Base-by-base conservation (phyloP, 257 asterid species). In the Linderniella brevidens region DNA sequence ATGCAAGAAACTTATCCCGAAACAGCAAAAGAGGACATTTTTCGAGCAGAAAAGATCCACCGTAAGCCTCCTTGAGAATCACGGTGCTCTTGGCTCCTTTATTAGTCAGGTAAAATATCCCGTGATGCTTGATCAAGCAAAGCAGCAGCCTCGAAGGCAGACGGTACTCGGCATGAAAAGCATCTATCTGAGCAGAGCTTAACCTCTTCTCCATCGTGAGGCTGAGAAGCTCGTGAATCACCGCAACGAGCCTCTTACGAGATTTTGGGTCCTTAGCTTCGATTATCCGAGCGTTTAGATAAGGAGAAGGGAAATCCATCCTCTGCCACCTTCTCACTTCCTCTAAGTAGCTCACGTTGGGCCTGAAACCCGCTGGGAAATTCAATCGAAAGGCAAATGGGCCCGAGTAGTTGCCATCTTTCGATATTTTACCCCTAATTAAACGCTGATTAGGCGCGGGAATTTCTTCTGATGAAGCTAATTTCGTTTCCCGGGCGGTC, bases 251-350 rank as follows among this genome's bases (percentile, higher is more conserved):
- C 58, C 98, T 64, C 67, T 88, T 88, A 39, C 86, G 75, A 53
- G 92, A 76, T 68, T 76, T 88, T 4, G 83, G 78, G 49, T 88
- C 94, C 11, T 67, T 65, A 14, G 66, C 65, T 54, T 88, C 92
- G 36, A 88, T 55, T 50, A 67, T 66, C 72, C 82, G 78, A 0
- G 93, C 82, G 36, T 88, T 85, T 78, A 84, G 68, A 67, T 84
- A 88, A 5, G 98, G 98, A 55, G 98, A 88, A 35, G 98, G 96
- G 64, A 85, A 78, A 18, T 81, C 94, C 94, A 88, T 35, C 65
- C 71, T 85, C 69, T 88, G 98, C 98, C 98, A 88, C 59, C 69
- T 80, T 61, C 57, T 71, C 11, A 84, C 67, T 63, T 76, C 90
- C 64, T 76, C 71, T 8, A 88, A 75, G 67, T 88, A 88, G 56